Percentiles rank a stretch among this genome's conserved stretches.
These are phyloP conservation scores for Knoxdaviesia capensis DNA, from an alignment of 2,329 filamentous ascomycete species.

Conservation along the genomic window DNA sequence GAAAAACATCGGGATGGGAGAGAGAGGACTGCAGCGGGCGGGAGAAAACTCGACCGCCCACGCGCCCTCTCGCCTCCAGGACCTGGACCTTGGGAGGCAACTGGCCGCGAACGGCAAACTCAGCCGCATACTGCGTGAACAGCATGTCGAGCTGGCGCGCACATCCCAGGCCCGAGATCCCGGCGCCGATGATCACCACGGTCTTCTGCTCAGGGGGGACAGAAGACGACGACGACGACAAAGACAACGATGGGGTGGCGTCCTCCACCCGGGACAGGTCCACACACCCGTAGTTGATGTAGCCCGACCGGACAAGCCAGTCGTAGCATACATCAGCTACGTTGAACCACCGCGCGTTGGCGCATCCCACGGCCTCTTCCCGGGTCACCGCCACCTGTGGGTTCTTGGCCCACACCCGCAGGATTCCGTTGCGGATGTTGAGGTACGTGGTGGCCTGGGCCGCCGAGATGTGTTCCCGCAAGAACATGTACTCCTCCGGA, in stretches of 20 bases:
- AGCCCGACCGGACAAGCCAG: slow-evolving; percentile 78
- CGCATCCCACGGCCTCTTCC: slow-evolving; percentile 78
- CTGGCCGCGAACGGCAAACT: slow-evolving; percentile 44
- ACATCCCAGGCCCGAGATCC: slow-evolving; percentile 83
- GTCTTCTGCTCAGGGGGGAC: slow-evolving; percentile 32
- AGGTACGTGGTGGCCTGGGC: slow-evolving; percentile 87
- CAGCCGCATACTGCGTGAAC: slow-evolving; percentile 57
- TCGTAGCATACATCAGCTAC: slow-evolving; percentile 76
- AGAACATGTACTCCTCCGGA: slow-evolving; percentile 59
- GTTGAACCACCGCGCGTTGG: slow-evolving; percentile 74
- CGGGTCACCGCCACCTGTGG: slow-evolving; percentile 63
- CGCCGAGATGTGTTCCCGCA: slow-evolving; percentile 67
- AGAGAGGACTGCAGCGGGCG: slow-evolving; percentile 42
- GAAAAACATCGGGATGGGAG: slow-evolving; percentile 20
- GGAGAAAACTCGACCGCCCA: slow-evolving; percentile 89
- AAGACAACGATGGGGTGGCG: slow-evolving; percentile 2
- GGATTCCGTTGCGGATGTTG: slow-evolving; percentile 86
- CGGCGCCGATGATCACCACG: slow-evolving; percentile 74
- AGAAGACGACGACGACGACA: no score
- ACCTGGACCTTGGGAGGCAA: slow-evolving; percentile 55
- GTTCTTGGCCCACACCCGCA: slow-evolving; percentile 76
- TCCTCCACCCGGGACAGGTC: slow-evolving; percentile 36
- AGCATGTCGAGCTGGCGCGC: slow-evolving; percentile 80
- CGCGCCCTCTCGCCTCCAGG: slow-evolving; percentile 67
- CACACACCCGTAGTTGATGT: slow-evolving; percentile 92